Conservation (phyloP, 1,139 yeast species). For the Suhomyces wounanorum region DNA sequence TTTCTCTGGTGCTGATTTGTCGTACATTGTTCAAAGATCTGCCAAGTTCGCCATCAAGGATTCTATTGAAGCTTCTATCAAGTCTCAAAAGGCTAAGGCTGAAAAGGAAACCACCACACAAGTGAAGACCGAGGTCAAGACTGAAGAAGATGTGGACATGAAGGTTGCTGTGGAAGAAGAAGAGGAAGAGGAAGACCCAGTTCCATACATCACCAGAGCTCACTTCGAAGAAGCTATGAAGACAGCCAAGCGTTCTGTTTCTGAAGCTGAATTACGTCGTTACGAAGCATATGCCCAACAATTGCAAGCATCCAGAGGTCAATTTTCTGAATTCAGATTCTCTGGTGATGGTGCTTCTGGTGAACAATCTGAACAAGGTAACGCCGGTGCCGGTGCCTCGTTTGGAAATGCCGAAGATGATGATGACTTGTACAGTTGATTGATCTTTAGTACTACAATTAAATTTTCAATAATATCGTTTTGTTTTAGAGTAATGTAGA, state of each 20-base stretch:
- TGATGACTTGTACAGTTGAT: constrained; percentile 85
- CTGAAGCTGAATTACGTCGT: constrained; percentile 97
- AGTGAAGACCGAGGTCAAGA: constrained; percentile 28
- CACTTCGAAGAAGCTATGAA: constrained; percentile 99
- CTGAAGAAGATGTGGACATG: constrained; percentile 69
- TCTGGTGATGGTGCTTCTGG: constrained; percentile 46
- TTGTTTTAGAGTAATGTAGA: constrained; percentile 1
- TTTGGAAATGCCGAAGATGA: constrained; percentile 84
- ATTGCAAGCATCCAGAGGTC: constrained; percentile 94
- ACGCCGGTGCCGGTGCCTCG: constrained; percentile 68
- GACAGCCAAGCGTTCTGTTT: constrained; percentile 96
- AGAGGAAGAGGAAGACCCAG: constrained; percentile 79
- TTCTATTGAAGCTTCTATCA: constrained; percentile 83
- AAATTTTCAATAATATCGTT: background rate
- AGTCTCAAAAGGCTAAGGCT: constrained; percentile 54
- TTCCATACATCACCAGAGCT: constrained; percentile 89
- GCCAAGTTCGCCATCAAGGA: constrained; percentile 99
- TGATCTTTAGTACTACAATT: background rate
- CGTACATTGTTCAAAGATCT: constrained; percentile 95
- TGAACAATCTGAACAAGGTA: constrained; percentile 34
- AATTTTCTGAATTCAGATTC: constrained; percentile 74
- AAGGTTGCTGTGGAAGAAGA: constrained; percentile 38
- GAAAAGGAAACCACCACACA: constrained; percentile 27
- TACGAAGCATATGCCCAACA: constrained; percentile 98
- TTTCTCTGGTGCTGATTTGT: constrained; percentile 98